phyloP scores from a whole-genome alignment of 2,329 filamentous ascomycete species.

The Epicoccum nigrum region DNA sequence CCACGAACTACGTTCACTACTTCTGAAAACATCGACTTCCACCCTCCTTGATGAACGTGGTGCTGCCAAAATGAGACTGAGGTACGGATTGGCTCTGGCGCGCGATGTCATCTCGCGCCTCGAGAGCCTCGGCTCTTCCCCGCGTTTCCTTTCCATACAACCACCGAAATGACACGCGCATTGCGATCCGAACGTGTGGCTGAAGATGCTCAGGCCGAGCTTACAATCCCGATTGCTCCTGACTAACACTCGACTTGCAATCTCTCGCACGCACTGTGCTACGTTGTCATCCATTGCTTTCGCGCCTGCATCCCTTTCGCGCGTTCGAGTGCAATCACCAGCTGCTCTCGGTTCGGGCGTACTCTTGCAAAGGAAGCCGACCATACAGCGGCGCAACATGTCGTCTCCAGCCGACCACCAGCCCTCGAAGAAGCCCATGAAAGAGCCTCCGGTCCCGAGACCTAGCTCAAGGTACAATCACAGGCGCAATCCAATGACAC shows the following conservation, averaged over 20 bases:
- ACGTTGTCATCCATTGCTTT: not conserved
- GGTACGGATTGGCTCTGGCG: not conserved
- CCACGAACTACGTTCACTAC: conserved; percentile 32
- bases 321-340: not conserved
- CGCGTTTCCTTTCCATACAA: conserved; percentile 27
- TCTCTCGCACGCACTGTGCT: not conserved
- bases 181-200: conserved; percentile 19
- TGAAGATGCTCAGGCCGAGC: conserved; percentile 35
- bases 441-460: conserved; percentile 56
- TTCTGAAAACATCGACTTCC: not conserved
- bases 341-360: not conserved
- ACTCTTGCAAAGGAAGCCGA: not conserved
- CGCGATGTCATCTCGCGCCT: not conserved
- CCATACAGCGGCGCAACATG: conserved; percentile 32
- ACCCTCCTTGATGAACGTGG: not conserved
- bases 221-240: conserved; percentile 14
- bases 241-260: conserved; percentile 9
- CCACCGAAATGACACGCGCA: conserved; percentile 27
- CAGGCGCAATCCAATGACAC: not conserved
- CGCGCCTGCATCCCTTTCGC: not conserved
- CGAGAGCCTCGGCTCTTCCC: conserved; percentile 44
- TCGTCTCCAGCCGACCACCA: conserved; percentile 41
- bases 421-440: conserved; percentile 39
- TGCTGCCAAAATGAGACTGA: conserved; percentile 5
- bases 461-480: conserved; percentile 67